A percentile compares a stretch with the other conserved stretches of the same genome.
Evolutionary conservation across 73 alveolate species (phyloP).

Genomic region (Paramecium biaurelia): DNA sequence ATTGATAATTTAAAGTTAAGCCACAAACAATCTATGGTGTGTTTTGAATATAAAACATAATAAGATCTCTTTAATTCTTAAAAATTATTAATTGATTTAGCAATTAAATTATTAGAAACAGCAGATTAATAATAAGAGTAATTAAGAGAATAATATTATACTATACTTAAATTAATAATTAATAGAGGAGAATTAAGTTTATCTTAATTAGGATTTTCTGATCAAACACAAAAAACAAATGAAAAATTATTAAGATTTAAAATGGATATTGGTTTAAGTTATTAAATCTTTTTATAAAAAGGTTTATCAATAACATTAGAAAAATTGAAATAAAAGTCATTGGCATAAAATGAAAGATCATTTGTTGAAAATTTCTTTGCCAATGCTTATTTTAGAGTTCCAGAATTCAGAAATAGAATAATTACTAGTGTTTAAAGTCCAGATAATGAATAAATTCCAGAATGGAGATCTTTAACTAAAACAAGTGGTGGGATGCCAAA

Average conservation of each 20-base stretch:
- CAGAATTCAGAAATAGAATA: slow-evolving; percentile 57
- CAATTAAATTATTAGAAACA: slow-evolving; percentile 64
- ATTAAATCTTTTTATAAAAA: slow-evolving; percentile 62
- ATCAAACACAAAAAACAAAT: slow-evolving; percentile 55
- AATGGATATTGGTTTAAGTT: slow-evolving; percentile 65
- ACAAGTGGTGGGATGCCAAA: slow-evolving; percentile 15
- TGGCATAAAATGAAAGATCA: slow-evolving; percentile 76
- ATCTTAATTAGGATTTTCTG: slow-evolving; percentile 61
- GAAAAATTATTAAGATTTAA: slow-evolving; percentile 55
- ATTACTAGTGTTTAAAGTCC: neutral
- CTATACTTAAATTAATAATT: slow-evolving; percentile 60
- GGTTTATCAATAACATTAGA: slow-evolving; percentile 66
- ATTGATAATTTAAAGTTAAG: slow-evolving; percentile 32
- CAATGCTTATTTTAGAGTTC: slow-evolving; percentile 73
- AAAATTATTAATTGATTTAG: slow-evolving; percentile 67
- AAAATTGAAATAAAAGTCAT: slow-evolving; percentile 75
- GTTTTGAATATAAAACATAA: slow-evolving; percentile 71
- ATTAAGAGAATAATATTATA: slow-evolving; percentile 68
- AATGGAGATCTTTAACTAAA: slow-evolving; percentile 63
- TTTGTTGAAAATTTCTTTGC: slow-evolving; percentile 76
- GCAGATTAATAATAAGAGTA: slow-evolving; percentile 73
- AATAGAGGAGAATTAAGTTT: slow-evolving; percentile 76
- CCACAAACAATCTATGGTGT: slow-evolving; percentile 72
- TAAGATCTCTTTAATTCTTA: slow-evolving; percentile 66
- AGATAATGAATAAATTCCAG: slow-evolving; percentile 41